A percentile compares a stretch with the other conserved stretches of the same genome.
Conservation (phyloP, 163 green algal species). For the Botryococcus braunii region DNA sequence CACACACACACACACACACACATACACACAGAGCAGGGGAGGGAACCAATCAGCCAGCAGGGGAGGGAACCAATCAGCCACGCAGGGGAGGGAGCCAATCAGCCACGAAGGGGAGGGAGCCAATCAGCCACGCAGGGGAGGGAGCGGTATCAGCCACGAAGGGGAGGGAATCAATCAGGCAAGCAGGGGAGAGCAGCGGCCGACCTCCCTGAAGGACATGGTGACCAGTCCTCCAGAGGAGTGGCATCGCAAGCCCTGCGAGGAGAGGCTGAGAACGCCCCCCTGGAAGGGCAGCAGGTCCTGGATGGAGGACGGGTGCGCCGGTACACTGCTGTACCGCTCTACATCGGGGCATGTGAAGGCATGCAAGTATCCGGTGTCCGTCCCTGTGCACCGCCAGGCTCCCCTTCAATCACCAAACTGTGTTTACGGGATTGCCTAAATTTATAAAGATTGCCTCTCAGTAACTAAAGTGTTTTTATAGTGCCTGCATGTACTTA, state of each 20-base stretch:
- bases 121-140: not conserved
- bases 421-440: conserved; percentile 2
- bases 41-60: not conserved
- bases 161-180: not conserved
- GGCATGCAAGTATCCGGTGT: conserved; percentile 32
- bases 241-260: conserved; percentile 22
- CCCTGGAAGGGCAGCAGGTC: conserved; percentile 29
- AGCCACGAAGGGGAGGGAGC: not conserved
- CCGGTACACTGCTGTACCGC: conserved; percentile 17
- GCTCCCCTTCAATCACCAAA: not conserved
- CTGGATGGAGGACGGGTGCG: conserved; percentile 16
- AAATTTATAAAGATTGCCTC: not conserved
- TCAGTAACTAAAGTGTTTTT: too few species aligned
- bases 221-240: conserved; percentile 20
- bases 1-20: too few species aligned
- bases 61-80: not conserved
- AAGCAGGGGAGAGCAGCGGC: not conserved
- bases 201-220: conserved; percentile 3
- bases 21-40: too few species aligned
- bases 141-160: not conserved
- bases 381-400: conserved; percentile 26
- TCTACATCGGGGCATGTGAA: conserved; percentile 27
- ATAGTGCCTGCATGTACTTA: too few species aligned
- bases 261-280: conserved; percentile 20
- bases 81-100: not conserved